These are phyloP conservation scores for Carnegiea gigantea DNA, from an alignment of 179 eudicot genomes.

Conservation along the genomic window DNA sequence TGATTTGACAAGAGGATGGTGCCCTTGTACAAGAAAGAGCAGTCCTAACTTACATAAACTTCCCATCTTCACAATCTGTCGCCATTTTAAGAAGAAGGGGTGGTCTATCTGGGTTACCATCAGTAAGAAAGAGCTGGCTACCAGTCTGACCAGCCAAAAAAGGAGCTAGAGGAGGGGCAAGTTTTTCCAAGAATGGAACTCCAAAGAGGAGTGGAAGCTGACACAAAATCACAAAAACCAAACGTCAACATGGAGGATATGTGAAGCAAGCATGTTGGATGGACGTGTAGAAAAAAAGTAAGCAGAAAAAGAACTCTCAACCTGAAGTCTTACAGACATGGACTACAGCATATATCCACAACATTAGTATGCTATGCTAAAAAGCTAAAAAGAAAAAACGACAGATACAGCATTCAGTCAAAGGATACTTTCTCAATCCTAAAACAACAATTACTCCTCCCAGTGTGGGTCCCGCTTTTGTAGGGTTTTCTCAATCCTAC, in stretches of 20 bases:
- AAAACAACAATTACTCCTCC: neutral
- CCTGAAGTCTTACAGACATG: neutral
- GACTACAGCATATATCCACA: neutral
- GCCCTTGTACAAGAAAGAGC: slow-evolving; percentile 2
- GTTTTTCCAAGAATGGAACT: slow-evolving; percentile 78
- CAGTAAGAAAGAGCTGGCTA: slow-evolving; percentile 90
- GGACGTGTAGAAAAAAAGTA: neutral
- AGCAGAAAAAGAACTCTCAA: neutral
- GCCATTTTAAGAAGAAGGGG: slow-evolving; percentile 95
- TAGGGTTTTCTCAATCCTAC: neutral
- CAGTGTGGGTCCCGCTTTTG: no score
- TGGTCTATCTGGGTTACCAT: slow-evolving; percentile 76
- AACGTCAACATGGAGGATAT: neutral
- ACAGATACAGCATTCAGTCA: neutral
- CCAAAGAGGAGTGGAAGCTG: slow-evolving; percentile 96
- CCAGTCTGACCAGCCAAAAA: slow-evolving; percentile 89
- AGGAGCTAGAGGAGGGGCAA: slow-evolving; percentile 83
- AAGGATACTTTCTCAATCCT: neutral
- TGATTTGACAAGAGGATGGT: neutral
- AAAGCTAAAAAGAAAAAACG: no score
- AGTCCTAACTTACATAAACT: slow-evolving; percentile 62
- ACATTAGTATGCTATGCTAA: neutral
- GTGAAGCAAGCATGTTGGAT: neutral
- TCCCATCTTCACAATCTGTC: slow-evolving; percentile 75
- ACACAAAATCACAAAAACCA: slow-evolving; percentile 22